Conservation (phyloP, 129 eudicot genomes). For the Rutidosis leptorrhynchoides region DNA sequence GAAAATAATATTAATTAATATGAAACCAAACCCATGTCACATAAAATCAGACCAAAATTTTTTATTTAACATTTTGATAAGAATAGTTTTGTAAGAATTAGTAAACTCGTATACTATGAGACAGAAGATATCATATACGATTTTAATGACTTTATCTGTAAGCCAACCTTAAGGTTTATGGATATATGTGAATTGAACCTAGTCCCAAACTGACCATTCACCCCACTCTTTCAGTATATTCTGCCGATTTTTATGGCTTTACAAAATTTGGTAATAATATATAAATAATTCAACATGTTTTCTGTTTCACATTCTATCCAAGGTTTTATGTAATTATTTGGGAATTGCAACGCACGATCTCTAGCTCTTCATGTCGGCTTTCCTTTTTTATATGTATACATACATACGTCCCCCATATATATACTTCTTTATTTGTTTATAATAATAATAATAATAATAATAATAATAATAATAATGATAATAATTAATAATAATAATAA, state of each 20-base stretch:
- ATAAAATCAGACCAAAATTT: no score
- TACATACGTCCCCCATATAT: constrained; percentile 3
- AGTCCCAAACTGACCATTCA: constrained; percentile 38
- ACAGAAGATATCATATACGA: neutral
- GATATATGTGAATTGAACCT: constrained; percentile 62
- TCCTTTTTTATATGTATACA: constrained; percentile 16
- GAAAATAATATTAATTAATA: no score
- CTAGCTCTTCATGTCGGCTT: constrained; percentile 28
- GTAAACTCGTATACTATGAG: neutral
- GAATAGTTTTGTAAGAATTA: no score
- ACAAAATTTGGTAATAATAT: neutral
- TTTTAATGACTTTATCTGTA: neutral
- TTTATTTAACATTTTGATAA: neutral
- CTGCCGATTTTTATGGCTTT: constrained; percentile 39
- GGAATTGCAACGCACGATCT: constrained; percentile 43
- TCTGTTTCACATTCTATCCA: constrained; percentile 27
- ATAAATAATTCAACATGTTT: neutral
- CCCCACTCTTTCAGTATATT: constrained; percentile 36
- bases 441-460: neutral
- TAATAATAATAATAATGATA: neutral
- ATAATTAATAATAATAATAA: no score
- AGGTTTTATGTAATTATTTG: constrained; percentile 25
- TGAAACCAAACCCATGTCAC: no score
- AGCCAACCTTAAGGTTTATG: neutral
- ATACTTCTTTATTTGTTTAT: neutral